Evolutionary conservation across 2,329 filamentous ascomycete genomes (phyloP).

Genomic region (Calonectria henricotiae): DNA sequence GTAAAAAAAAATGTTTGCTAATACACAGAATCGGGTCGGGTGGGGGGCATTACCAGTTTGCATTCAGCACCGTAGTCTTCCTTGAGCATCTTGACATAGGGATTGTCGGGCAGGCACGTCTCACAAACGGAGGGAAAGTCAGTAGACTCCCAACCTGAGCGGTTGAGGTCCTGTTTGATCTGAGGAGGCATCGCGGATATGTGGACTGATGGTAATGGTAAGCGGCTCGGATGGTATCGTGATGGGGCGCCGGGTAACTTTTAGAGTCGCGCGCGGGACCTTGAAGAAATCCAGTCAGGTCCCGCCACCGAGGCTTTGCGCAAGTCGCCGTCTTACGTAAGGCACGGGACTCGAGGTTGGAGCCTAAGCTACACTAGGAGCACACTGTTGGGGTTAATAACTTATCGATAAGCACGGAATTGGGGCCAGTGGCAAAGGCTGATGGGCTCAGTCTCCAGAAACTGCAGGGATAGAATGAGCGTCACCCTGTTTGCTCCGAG

Average conservation of each 20-base stretch:
- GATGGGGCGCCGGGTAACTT: slow-evolving; percentile 45
- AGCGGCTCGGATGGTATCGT: slow-evolving; percentile 40
- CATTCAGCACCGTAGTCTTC: slow-evolving; percentile 94
- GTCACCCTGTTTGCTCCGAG: slow-evolving; percentile 26
- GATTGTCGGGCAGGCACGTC: slow-evolving; percentile 94
- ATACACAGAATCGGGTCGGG: slow-evolving; percentile 2
- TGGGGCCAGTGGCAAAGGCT: background rate
- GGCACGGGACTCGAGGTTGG: slow-evolving; percentile 30
- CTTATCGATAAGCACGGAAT: slow-evolving; percentile 52
- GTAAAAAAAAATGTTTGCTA: slow-evolving; percentile 39
- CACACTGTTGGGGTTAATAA: slow-evolving; percentile 18
- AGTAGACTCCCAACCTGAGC: slow-evolving; percentile 95
- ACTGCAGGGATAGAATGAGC: slow-evolving; percentile 14
- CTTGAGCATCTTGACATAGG: slow-evolving; percentile 99
- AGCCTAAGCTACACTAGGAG: slow-evolving; percentile 28
- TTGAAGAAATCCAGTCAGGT: slow-evolving; percentile 48
- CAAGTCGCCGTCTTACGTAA: slow-evolving; percentile 46
- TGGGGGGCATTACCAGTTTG: slow-evolving; percentile 69
- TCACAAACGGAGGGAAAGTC: slow-evolving; percentile 93
- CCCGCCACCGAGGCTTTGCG: slow-evolving; percentile 42
- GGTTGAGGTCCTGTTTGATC: slow-evolving; percentile 96
- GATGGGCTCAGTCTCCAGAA: slow-evolving; percentile 12
- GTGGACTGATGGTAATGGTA: slow-evolving; percentile 46
- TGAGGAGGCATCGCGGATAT: slow-evolving; percentile 80
- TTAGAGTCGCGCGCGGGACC: slow-evolving; percentile 48